Percentiles rank a stretch among this genome's conserved stretches.
Evolutionary conservation across 2,329 filamentous ascomycete species (phyloP).

Genomic region (Alternaria arbusti): DNA sequence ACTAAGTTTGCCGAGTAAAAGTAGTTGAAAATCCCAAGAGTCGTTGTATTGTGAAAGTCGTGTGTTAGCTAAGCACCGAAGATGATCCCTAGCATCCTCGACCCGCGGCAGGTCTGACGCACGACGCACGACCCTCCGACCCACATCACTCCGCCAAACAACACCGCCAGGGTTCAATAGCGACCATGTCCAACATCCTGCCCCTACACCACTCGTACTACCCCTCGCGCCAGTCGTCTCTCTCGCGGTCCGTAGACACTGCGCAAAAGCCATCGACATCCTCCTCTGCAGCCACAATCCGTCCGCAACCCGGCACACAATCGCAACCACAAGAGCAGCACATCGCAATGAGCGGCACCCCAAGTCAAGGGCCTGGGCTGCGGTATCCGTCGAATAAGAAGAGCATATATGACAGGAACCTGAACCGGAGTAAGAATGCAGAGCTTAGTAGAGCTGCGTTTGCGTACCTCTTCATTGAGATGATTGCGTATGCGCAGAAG

Average conservation of each 20-base stretch:
- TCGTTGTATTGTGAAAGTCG: not conserved
- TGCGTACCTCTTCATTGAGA: constrained; percentile 94
- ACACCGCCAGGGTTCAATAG: constrained; percentile 12
- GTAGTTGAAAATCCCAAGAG: fast-evolving
- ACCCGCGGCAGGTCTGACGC: constrained; percentile 9
- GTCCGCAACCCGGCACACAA: constrained; percentile 5
- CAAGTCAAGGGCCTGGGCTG: constrained; percentile 60
- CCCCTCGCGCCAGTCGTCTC: constrained; percentile 17
- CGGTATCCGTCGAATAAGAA: constrained; percentile 92
- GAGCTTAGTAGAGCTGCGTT: constrained; percentile 94
- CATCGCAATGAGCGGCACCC: constrained; percentile 34
- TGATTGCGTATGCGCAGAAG: constrained; percentile 93
- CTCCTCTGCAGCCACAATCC: constrained; percentile 9
- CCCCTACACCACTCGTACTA: constrained; percentile 22
- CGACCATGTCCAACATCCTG: constrained; percentile 30
- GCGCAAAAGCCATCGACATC: constrained; percentile 2
- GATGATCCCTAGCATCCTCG: constrained; percentile 9
- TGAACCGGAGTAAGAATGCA: constrained; percentile 86
- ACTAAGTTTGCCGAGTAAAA: no score
- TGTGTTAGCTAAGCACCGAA: not conserved
- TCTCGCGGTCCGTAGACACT: constrained; percentile 3
- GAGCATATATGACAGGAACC: constrained; percentile 95
- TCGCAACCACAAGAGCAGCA: constrained; percentile 17
- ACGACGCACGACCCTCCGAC: constrained; percentile 26
- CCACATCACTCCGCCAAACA: constrained; percentile 27